A percentile compares a stretch with the other conserved stretches of the same genome.
Conservation (phyloP, 2,329 filamentous ascomycete genomes). For the Sporothrix pallida region DNA sequence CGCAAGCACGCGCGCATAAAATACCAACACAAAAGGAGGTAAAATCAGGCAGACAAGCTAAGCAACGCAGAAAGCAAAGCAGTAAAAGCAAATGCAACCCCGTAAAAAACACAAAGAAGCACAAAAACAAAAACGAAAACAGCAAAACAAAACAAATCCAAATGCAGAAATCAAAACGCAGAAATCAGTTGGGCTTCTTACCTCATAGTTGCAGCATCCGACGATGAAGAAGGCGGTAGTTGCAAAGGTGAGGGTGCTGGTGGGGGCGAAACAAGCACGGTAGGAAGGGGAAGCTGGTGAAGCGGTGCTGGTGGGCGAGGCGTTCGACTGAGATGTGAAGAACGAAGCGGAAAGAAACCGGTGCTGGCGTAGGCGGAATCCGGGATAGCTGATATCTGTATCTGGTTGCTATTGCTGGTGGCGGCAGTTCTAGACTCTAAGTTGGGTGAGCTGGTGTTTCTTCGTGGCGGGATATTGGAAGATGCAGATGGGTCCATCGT, state of each 20-base stretch:
- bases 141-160: background rate
- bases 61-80: background rate
- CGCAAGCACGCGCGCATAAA: conserved; percentile 21
- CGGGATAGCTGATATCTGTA: conserved; percentile 13
- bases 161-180: background rate
- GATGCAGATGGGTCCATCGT: conserved; percentile 42
- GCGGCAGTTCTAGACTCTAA: conserved; percentile 33
- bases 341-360: conserved; percentile 9
- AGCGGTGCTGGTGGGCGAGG: conserved; percentile 36
- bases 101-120: background rate
- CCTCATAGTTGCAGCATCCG: conserved; percentile 37
- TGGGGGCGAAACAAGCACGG: conserved; percentile 24
- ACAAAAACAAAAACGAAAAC: background rate
- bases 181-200: conserved; percentile 4
- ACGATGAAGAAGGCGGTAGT: conserved; percentile 15
- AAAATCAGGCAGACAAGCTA: background rate
- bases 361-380: background rate
- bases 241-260: background rate
- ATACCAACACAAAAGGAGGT: background rate
- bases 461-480: conserved; percentile 40
- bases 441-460: conserved; percentile 47
- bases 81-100: background rate
- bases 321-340: background rate
- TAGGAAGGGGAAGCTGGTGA: conserved; percentile 30
- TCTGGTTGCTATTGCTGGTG: background rate